phyloP scores from a whole-genome alignment of 306 rosid genomes.

The Cucumis melo region DNA sequence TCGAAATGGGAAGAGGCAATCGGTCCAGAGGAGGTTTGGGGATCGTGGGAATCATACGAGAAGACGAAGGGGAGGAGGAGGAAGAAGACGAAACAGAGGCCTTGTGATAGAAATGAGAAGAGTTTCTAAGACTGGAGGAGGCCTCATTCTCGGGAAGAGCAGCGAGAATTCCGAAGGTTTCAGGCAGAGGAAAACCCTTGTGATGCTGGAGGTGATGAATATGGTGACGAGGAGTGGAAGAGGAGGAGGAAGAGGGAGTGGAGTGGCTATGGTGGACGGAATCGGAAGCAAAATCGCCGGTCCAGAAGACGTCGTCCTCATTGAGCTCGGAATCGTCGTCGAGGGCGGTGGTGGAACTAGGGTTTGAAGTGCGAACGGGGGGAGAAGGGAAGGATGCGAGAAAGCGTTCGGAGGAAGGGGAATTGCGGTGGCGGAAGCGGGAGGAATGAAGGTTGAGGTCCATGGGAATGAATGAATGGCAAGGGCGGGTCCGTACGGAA shows the following conservation, averaged over 20 bases:
- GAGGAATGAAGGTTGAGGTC: conserved; percentile 16
- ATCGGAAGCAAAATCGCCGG: conserved; percentile 27
- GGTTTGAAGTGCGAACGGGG: conserved; percentile 13
- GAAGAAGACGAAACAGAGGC: conserved; percentile 40
- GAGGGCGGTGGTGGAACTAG: not conserved
- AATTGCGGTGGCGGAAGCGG: conserved; percentile 21
- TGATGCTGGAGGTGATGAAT: conserved; percentile 8
- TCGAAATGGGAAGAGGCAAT: conserved; percentile 5
- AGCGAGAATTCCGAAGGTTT: conserved; percentile 72
- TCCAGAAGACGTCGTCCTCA: conserved; percentile 64
- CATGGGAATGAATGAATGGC: conserved; percentile 7
- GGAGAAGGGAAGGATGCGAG: conserved; percentile 20
- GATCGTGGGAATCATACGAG: conserved; percentile 38
- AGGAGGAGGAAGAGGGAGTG: conserved; percentile 21
- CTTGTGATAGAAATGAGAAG: conserved; percentile 34
- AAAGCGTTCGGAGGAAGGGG: conserved; percentile 26
- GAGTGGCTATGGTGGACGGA: conserved; percentile 12
- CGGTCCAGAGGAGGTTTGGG: conserved; percentile 49
- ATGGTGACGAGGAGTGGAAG: conserved; percentile 23
- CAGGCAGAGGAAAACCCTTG: conserved; percentile 25
- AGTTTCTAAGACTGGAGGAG: conserved; percentile 14
- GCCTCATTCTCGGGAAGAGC: conserved; percentile 54
- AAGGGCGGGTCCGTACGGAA: not conserved
- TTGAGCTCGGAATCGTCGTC: conserved; percentile 39
- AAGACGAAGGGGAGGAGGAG: conserved; percentile 31